Percentiles rank a stretch among this genome's conserved stretches.
Evolutionary conservation across 768 basidiomycete species (phyloP).

Genomic region (Crucibulum laeve): DNA sequence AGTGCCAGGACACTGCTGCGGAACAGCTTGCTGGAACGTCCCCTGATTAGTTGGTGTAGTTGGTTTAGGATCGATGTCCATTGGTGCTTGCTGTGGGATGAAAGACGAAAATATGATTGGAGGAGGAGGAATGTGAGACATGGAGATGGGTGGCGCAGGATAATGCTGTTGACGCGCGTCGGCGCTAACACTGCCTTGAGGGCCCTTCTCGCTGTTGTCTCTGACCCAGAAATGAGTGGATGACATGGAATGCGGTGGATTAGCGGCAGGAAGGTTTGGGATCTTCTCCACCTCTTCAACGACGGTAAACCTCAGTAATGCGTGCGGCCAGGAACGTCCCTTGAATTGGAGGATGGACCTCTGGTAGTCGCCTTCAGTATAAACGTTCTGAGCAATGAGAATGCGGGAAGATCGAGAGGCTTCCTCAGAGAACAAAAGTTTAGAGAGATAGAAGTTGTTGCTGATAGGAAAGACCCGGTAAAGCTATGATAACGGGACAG

Average conservation of each 20-base stretch:
- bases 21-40: background rate
- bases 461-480: slow-evolving; percentile 65
- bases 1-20: slow-evolving; percentile 12
- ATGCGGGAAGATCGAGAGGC: slow-evolving; percentile 50
- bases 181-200: background rate
- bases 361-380: slow-evolving; percentile 54
- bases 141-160: slow-evolving; percentile 9
- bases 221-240: background rate
- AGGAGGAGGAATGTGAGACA: slow-evolving; percentile 28
- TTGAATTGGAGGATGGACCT: slow-evolving; percentile 43
- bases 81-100: slow-evolving; percentile 15
- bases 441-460: slow-evolving; percentile 57
- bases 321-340: slow-evolving; percentile 49
- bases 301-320: slow-evolving; percentile 60
- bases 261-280: slow-evolving; percentile 35
- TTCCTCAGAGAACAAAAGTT: slow-evolving; percentile 66
- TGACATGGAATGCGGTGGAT: background rate
- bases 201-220: background rate
- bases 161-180: background rate
- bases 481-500: slow-evolving; percentile 42
- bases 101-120: slow-evolving; percentile 24
- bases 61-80: slow-evolving; percentile 10
- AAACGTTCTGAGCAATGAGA: slow-evolving; percentile 58
- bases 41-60: background rate
- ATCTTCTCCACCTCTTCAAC: slow-evolving; percentile 36